Evolutionary conservation across 805 yeast species (phyloP).

Genomic region (Wickerhamiella azymoides): DNA sequence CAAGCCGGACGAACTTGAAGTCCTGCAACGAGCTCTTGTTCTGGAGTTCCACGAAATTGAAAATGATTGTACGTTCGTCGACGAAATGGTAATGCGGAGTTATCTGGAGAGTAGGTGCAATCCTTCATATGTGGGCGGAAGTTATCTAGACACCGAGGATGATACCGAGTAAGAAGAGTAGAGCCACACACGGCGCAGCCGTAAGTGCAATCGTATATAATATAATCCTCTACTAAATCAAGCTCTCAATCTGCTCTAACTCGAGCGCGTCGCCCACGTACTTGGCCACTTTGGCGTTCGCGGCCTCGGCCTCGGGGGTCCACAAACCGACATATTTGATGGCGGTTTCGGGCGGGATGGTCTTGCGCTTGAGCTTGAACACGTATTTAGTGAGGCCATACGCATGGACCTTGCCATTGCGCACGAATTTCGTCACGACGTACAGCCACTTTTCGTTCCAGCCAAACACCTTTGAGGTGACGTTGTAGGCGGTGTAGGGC

Average conservation of each 20-base stretch:
- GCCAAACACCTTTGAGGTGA: conserved; percentile 48
- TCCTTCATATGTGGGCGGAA: no score
- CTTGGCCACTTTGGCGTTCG: conserved; percentile 14
- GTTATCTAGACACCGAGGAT: no score
- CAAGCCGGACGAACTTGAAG: no score
- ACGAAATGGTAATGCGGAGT: no score
- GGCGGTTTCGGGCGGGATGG: conserved; percentile 53
- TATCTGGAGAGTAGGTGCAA: no score
- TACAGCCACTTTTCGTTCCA: conserved; percentile 88
- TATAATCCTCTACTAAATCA: background rate
- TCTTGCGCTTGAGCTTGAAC: conserved; percentile 61
- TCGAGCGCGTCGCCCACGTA: conserved; percentile 14
- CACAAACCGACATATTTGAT: conserved; percentile 42
- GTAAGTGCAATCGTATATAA: no score
- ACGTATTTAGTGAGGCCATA: conserved; percentile 66
- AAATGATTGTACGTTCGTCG: no score
- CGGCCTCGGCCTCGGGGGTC: conserved; percentile 35
- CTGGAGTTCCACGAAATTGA: no score
- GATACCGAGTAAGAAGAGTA: no score
- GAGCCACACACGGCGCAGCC: no score
- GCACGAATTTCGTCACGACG: conserved; percentile 46
- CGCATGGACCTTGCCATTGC: conserved; percentile 31
- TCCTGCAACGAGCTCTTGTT: no score
- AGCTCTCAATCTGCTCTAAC: conserved; percentile 14
- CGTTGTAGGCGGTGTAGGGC: conserved; percentile 45